phyloP scores from a whole-genome alignment of 2,329 filamentous ascomycete genomes.

The Fusarium sp. region DNA sequence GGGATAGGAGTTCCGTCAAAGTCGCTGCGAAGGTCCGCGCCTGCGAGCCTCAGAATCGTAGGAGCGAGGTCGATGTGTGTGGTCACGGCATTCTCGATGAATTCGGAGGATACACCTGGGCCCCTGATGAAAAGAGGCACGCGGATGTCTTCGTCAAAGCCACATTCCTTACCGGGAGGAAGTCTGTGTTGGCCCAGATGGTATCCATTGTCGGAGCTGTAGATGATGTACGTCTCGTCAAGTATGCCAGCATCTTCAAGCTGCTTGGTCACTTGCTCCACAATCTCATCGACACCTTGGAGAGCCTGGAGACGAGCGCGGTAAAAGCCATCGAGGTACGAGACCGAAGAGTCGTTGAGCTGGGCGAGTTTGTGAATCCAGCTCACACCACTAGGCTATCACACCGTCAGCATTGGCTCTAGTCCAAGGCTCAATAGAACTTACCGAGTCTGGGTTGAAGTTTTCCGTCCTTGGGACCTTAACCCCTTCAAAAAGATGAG shows the following conservation, averaged over 20 bases:
- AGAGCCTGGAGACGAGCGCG: constrained; percentile 60
- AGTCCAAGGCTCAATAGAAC: constrained; percentile 4
- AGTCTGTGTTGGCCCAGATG: constrained; percentile 69
- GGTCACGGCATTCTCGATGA: constrained; percentile 57
- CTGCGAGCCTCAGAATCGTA: constrained; percentile 61
- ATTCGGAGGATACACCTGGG: constrained; percentile 57
- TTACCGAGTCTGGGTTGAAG: constrained; percentile 71
- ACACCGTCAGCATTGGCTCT: neutral
- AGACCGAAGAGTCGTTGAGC: constrained; percentile 53
- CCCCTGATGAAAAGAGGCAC: constrained; percentile 67
- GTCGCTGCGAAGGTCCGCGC: constrained; percentile 54
- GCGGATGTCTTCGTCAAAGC: constrained; percentile 68
- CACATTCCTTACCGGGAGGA: constrained; percentile 66
- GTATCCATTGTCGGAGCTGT: constrained; percentile 68
- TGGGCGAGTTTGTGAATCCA: constrained; percentile 56
- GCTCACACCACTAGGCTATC: constrained; percentile 49
- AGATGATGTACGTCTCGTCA: constrained; percentile 69
- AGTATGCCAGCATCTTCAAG: constrained; percentile 65
- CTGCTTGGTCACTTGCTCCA: constrained; percentile 56
- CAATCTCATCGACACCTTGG: constrained; percentile 64
- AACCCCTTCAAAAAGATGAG: constrained; percentile 67
- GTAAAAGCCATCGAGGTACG: constrained; percentile 62
- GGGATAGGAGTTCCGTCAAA: constrained; percentile 67
- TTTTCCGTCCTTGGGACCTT: constrained; percentile 69
- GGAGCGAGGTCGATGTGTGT: constrained; percentile 72